Conservation (phyloP, 352 stramenopile genomes). For the Globisporangium recalcitrans region DNA sequence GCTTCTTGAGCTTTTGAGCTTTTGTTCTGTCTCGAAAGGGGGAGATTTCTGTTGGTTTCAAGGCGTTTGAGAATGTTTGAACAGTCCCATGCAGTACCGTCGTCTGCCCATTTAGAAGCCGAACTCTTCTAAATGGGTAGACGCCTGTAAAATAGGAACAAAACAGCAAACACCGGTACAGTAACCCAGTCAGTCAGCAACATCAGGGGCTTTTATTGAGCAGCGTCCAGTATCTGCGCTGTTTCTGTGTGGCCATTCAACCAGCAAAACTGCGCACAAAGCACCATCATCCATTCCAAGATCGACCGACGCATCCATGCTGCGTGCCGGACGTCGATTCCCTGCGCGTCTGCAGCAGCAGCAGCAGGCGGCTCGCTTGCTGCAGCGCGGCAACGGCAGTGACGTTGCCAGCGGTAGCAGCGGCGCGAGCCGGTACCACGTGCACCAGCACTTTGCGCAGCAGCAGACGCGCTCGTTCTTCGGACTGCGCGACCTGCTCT, state of each 20-base stretch:
- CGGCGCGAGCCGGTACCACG: conserved; percentile 3
- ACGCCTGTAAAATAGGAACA: too few relatives aligned
- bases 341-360: conserved; percentile 13
- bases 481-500: conserved; percentile 59
- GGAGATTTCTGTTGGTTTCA: conserved; percentile 1
- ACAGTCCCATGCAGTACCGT: not conserved
- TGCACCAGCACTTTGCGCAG: conserved; percentile 7
- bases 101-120: not conserved
- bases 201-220: conserved; percentile 4
- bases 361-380: not conserved
- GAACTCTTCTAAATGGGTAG: not conserved
- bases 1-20: conserved; percentile 16
- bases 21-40: conserved; percentile 1
- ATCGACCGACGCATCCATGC: conserved; percentile 8
- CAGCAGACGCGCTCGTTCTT: conserved; percentile 49
- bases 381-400: conserved; percentile 9
- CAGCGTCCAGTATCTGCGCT: not conserved
- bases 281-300: conserved; percentile 4
- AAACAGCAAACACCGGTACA: too few relatives aligned
- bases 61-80: not conserved
- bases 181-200: too few relatives aligned
- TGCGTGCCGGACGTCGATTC: conserved; percentile 19
- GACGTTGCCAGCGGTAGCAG: not conserved
- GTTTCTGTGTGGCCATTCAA: conserved; percentile 5
- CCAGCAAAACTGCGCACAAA: not conserved